A percentile compares a stretch with the other conserved stretches of the same genome.
These are phyloP conservation scores for Starmera pachycereana DNA, from an alignment of 805 yeast genomes.

Conservation along the genomic window DNA sequence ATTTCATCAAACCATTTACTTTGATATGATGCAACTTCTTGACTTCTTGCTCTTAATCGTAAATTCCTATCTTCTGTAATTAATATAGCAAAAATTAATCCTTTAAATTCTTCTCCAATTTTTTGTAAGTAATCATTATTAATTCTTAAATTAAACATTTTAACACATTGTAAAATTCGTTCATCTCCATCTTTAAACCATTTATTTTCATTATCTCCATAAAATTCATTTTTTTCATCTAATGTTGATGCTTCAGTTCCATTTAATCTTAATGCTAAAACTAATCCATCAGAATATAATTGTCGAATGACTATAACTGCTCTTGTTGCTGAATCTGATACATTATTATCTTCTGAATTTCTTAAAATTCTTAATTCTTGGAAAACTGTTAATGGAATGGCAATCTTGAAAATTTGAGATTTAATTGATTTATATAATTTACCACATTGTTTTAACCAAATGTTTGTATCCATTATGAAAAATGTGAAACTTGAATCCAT, in stretches of 20 bases:
- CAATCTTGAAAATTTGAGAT: constrained; percentile 44
- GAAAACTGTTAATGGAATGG: constrained; percentile 66
- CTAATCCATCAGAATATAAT: constrained; percentile 42
- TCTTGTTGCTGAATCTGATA: constrained; percentile 73
- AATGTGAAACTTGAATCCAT: constrained; percentile 49
- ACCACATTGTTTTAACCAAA: constrained; percentile 78
- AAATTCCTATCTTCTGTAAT: constrained; percentile 69
- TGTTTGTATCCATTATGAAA: constrained; percentile 64
- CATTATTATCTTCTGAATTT: constrained; percentile 59
- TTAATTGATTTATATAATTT: constrained; percentile 59
- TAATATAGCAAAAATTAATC: constrained; percentile 31
- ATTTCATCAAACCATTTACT: constrained; percentile 52
- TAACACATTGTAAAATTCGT: constrained; percentile 44
- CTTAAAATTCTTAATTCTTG: constrained; percentile 67
- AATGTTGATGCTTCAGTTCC: constrained; percentile 59
- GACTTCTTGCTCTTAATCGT: constrained; percentile 52
- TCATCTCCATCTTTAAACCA: constrained; percentile 72
- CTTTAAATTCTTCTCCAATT: constrained; percentile 1
- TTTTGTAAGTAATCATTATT: constrained; percentile 4
- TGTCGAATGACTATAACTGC: constrained; percentile 69
- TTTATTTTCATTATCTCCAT: constrained; percentile 48
- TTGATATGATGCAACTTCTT: constrained; percentile 44
- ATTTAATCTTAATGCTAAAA: constrained; percentile 55
- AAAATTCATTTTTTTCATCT: constrained; percentile 52
- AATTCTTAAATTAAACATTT: constrained; percentile 25